Evolutionary conservation across 805 yeast species (phyloP), one percentile per base, ranked within the genome.

Genomic region (Kurtzmaniella cleridarum): DNA sequence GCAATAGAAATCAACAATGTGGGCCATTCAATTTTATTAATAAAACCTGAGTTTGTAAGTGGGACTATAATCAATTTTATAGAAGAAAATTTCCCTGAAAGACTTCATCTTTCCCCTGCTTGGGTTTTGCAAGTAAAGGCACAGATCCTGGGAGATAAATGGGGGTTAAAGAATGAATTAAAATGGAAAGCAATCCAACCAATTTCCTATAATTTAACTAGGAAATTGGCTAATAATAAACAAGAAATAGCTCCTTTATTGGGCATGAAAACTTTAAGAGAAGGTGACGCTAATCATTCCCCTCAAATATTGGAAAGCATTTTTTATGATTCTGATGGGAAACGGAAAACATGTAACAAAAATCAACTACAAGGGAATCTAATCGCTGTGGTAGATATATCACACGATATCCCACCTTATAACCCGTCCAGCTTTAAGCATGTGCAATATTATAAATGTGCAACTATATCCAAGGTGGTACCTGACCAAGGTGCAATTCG

Each of bases 381-480:
- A 17, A 60, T 66, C 24, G 84, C 81, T 2, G 66, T 84, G 7
- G 73, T 84, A 14, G 90, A 84, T 51, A 84, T 84, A 18, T 81
- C 89, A 1, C 76, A 79, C 0, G 81, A 77, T 44, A 66, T 76
- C 2, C 90, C 90, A 3, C 84, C 89, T 0, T 84, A 84, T 52
- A 79, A 77, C 41, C 89, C 90, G 0, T 45, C 55, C 16, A 60
- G 77, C 15, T 78, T 84, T 49, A 32, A 57, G 14, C 56, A 73
- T 12, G 73, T 84, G 46, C 64, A 64, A 40, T 84, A 84, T 61
- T 69, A 77, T 58, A 84, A 84, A 60, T 79, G 80, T 57, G 83
- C 89, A 26, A 84, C 91, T 1, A 89, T 84, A 29, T 79, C 88
- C 3, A 84, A 84, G 54, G 79, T 83, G 23, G 85, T 82, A 1